Base-by-base conservation (phyloP, 805 yeast species). In the Hyphopichia homilentoma region DNA sequence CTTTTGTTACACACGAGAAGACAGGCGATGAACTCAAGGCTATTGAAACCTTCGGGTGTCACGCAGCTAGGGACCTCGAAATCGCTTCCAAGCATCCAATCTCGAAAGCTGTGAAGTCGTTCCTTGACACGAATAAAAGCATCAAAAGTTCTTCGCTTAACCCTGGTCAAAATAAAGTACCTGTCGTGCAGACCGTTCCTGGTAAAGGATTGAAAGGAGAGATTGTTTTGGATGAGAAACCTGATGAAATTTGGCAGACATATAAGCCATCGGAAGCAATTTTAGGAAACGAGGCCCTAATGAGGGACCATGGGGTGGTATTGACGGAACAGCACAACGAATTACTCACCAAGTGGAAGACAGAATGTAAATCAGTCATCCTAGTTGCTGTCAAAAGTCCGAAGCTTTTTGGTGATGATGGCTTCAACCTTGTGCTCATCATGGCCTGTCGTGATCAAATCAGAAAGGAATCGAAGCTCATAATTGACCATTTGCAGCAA, bases 61-160 rank as follows among this genome's bases (percentile, higher is more conserved):
- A 79, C 48, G 53, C 73, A 1, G 61, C 79, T 0, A 61, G 76
- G 39, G 83, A 78, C 38, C 52, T 82, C 39, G 93, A 84, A 43
- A 48, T 65, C 16, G 68, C 73, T 12, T 81, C 89, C 0, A 76
- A 70, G 26, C 93, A 83, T 52, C 89, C 90, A 1, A 60, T 83
- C 25, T 81, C 85, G 0, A 49, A 58, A 16, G 81, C 87, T 0
- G 73, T 82, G 2, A 68, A 68, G 23, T 35, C 30, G 1, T 63
- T 57, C 32, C 38, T 54, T 13, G 47, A 44, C 7, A 51, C 47
- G 3, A 70, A 64, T 39, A 66, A 68, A 3, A 49, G 50, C 9
- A 33, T 52, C 7, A 35, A 43, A 23, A 44, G 43, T 6, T 28
- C 57, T 1, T 15, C 13, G 6, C 13, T 27, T 9, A 27, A 18